Base-by-base conservation (phyloP, 495 filamentous ascomycete genomes). In the Aspergillus nidulans region DNA sequence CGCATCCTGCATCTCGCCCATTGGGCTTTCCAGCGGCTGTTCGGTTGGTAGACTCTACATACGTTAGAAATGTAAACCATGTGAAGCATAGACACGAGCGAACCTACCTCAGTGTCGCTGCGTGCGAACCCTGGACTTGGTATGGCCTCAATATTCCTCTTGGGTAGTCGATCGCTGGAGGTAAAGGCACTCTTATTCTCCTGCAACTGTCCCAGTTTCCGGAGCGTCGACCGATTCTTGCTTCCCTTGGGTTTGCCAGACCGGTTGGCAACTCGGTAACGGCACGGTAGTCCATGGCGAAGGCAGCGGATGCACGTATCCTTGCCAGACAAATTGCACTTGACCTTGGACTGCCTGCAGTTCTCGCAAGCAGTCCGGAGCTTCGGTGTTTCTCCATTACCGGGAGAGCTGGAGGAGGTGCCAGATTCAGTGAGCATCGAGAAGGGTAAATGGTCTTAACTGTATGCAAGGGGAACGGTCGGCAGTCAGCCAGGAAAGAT, bases 191-290 rank as follows among this genome's bases (percentile, higher is more conserved):
- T 49, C 45, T 70, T 69, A 1, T 64, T 64, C 39, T 72, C 67
- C 44, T 72, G 70, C 18, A 77, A 59, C 48, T 74, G 69, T 6
- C 72, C 74, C 20, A 77, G 36, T 39, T 75, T 75, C 56, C 69
- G 65, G 13, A 77, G 55, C 8, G 74, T 77, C 1, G 74, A 69
- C 44, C 72, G 64, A 51, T 77, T 77, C 48, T 77, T 77, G 55
- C 72, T 77, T 7, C 74, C 74, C 52, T 77, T 77, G 16, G 74
- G 74, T 52, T 77, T 77, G 7, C 74, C 74, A 10, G 74, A 75
- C 19, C 74, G 70, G 49, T 75, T 75, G 42, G 74, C 74, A 53
- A 72, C 69, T 26, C 74, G 68, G 50, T 77, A 76, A 56, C 68
- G 69, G 51, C 74, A 77, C 45, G 69, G 66, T 42, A 76, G 55